Base-by-base conservation (phyloP, 352 stramenopile species). In the Phytophthora cryptogea region DNA sequence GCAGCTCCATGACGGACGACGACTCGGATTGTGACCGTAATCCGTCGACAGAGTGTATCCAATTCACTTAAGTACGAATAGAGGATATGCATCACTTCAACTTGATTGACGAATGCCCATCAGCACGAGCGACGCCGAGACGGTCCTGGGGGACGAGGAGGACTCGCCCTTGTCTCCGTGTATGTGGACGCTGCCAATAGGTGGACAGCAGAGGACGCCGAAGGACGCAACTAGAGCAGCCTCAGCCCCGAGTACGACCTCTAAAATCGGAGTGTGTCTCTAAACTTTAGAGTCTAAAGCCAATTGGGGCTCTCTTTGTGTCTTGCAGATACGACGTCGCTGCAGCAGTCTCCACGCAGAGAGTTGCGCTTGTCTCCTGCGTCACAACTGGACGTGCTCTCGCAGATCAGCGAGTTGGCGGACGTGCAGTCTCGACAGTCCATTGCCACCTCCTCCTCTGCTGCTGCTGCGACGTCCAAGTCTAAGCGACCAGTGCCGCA, bases 381-480 rank as follows among this genome's bases (percentile, higher is more conserved):
- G 13, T 89, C 83, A 14, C 83, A 92, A 47, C 62, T 92, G 9
- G 63, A 92, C 59, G 76, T 90, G 17, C 74, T 92, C 9, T 87
- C 83, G 2, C 79, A 90, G 57, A 89, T 92, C 53, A 92, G 83
- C 42, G 77, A 84, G 46, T 60, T 92, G 20, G 83, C 77, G 3
- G 80, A 86, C 40, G 61, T 37, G 39, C 62, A 69, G 14, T 66
- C 49, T 23, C 46, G 35, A 20, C 48, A 51, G 28, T 13, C 54
- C 20, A 2, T 2, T 23, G 20, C 20, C 20, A 2, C 20, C 20
- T 23, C 20, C 20, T 23, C 20, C 20, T 23, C 20, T n/a, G n/a
- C 31, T 4, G 39, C 17, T 16, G 20, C 37, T 43, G 26, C 45
- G 50, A 11, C 46, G 17, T 26, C 55, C 9, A 50, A 3, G n/a